Percentiles rank a stretch among this genome's conserved stretches.
phyloP scores from a whole-genome alignment of 2,329 filamentous ascomycete genomes.

The Colletotrichum godetiae region DNA sequence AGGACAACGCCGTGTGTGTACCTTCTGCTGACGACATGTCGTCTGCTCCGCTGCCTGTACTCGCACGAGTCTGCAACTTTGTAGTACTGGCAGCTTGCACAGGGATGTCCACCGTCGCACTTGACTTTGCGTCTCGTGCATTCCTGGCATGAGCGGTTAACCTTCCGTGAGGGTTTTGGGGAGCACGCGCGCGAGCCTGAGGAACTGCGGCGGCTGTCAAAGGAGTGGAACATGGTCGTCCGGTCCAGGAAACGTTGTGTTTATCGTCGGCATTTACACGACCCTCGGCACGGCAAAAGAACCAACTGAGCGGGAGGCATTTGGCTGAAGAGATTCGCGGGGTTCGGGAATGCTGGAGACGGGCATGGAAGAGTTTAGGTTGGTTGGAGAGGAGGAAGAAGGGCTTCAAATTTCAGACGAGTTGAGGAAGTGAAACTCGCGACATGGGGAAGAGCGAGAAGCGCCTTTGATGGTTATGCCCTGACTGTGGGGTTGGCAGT shows the following conservation, averaged over 20 bases:
- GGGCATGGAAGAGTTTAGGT: neutral
- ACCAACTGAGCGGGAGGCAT: conserved; percentile 3
- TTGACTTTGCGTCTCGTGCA: conserved; percentile 47
- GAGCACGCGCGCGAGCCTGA: neutral
- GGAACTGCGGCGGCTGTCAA: conserved; percentile 24
- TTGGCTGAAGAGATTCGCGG: conserved; percentile 11
- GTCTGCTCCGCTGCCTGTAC: conserved; percentile 44
- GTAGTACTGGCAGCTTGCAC: conserved; percentile 51
- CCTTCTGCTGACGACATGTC: conserved; percentile 45
- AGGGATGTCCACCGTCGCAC: conserved; percentile 53
- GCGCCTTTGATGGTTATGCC: no score
- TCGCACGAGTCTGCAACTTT: conserved; percentile 40
- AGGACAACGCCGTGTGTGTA: conserved; percentile 16
- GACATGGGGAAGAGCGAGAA: no score
- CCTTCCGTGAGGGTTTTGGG: conserved; percentile 12
- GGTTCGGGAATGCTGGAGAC: neutral
- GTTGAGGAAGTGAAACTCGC: no score
- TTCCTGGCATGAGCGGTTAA: conserved; percentile 42
- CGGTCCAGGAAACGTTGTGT: neutral
- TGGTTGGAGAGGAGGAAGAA: neutral
- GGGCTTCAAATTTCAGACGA: no score
- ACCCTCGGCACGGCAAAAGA: conserved; percentile 1
- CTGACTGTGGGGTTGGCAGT: no score
- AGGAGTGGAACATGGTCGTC: conserved; percentile 29
- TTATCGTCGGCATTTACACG: conserved; percentile 13